Percentiles rank a stretch among this genome's conserved stretches.
phyloP scores from a whole-genome alignment of 495 filamentous ascomycete genomes.

The Daldinia childiae region DNA sequence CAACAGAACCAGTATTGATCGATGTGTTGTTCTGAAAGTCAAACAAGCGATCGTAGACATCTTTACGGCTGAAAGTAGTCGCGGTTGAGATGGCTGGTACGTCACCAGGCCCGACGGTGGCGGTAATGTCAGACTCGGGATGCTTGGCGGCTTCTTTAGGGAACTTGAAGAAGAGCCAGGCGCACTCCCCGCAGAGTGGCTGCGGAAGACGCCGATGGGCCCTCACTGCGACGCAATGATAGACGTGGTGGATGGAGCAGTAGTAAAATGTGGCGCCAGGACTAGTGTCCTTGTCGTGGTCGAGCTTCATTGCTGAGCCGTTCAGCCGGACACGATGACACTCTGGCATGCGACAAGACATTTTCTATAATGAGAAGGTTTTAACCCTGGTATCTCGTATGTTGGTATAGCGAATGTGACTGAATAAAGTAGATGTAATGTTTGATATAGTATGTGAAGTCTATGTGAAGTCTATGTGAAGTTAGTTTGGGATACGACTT shows the following conservation, averaged over 20 bases:
- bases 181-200: constrained; percentile 37
- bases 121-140: constrained; percentile 26
- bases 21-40: neutral
- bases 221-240: constrained; percentile 25
- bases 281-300: constrained; percentile 35
- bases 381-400: constrained; percentile 13
- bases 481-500: neutral
- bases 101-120: constrained; percentile 6
- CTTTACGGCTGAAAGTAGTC: neutral
- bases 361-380: constrained; percentile 4
- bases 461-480: neutral
- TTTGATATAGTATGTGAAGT: constrained; percentile 6
- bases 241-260: constrained; percentile 35
- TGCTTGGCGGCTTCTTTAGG: constrained; percentile 30
- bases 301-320: constrained; percentile 24
- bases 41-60: neutral
- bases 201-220: constrained; percentile 34
- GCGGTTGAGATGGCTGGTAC: neutral
- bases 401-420: constrained; percentile 25
- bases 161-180: constrained; percentile 38
- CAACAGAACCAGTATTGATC: neutral
- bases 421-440: constrained; percentile 2
- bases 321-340: constrained; percentile 27
- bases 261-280: constrained; percentile 36
- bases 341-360: constrained; percentile 31